These are phyloP conservation scores for Laburnicola sp. DNA, from an alignment of 2,329 filamentous ascomycete genomes.

Conservation along the genomic window DNA sequence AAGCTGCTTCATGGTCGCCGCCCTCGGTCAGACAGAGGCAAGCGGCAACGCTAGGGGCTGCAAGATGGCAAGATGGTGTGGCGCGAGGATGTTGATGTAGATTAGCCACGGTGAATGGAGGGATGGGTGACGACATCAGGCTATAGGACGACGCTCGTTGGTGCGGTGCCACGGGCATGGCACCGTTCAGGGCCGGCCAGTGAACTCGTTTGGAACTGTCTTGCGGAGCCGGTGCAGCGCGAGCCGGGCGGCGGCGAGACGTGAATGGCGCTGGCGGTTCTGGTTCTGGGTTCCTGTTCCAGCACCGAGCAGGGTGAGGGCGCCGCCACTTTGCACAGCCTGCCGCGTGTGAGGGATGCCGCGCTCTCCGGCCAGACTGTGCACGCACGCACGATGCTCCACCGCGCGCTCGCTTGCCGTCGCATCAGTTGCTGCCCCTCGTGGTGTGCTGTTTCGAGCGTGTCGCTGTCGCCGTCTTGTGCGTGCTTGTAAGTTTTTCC, in stretches of 20 bases:
- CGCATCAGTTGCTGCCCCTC: too few species aligned
- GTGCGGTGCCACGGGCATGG: constrained; percentile 5
- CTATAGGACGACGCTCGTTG: constrained; percentile 6
- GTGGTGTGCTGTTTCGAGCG: too few species aligned
- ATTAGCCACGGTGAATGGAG: constrained; percentile 7
- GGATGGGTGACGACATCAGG: constrained; percentile 13
- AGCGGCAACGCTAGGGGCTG: background rate
- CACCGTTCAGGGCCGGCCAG: constrained; percentile 6
- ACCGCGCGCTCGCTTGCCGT: background rate
- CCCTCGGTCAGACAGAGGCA: background rate
- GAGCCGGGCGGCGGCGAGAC: too few species aligned
- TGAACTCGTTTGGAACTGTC: constrained; percentile 9
- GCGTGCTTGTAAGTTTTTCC: background rate
- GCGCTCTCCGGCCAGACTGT: background rate
- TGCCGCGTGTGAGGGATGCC: constrained; percentile 3
- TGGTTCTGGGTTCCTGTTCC: too few species aligned
- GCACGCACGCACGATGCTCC: background rate
- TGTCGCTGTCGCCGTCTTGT: too few species aligned
- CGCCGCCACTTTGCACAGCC: background rate
- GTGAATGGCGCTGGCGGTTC: too few species aligned
- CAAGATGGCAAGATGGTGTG: constrained; percentile 7
- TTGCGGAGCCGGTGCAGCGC: background rate
- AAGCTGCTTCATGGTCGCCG: constrained; percentile 2
- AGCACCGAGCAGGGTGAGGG: too few species aligned
- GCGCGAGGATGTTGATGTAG: constrained; percentile 11